Conservation (phyloP, 1,284 basidiomycete species). For the Sphaerobolus stellatus region DNA sequence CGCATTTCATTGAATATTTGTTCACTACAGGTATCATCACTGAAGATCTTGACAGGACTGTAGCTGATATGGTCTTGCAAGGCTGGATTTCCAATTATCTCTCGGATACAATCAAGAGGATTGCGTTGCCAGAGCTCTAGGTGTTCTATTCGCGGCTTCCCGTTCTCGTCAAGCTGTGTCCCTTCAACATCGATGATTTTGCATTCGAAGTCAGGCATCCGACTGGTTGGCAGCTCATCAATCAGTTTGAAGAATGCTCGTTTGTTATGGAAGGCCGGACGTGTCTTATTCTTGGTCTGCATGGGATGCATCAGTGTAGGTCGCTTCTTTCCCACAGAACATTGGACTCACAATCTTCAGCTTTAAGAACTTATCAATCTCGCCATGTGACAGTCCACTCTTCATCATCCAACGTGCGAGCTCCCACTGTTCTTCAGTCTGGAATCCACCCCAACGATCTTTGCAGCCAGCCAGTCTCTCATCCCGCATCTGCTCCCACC, state of each 20-base stretch:
- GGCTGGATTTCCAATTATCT: constrained; percentile 33
- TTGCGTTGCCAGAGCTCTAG: constrained; percentile 32
- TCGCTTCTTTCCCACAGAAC: too few species aligned
- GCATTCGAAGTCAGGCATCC: constrained; percentile 15
- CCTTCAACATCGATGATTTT: constrained; percentile 23
- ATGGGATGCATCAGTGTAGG: not conserved
- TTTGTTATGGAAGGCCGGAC: constrained; percentile 20
- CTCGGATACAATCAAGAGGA: constrained; percentile 30
- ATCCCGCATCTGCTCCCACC: not conserved
- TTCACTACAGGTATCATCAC: constrained; percentile 11
- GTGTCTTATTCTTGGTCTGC: constrained; percentile 15
- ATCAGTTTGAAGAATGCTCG: constrained; percentile 19
- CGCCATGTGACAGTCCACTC: constrained; percentile 18
- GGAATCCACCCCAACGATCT: constrained; percentile 14
- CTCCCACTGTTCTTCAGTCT: constrained; percentile 22
- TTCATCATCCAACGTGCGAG: constrained; percentile 22
- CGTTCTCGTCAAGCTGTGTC: constrained; percentile 17
- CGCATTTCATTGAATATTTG: constrained; percentile 22
- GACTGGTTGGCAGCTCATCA: constrained; percentile 20
- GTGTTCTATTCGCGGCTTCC: constrained; percentile 15
- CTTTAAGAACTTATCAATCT: constrained; percentile 24
- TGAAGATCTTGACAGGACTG: constrained; percentile 21
- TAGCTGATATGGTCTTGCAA: constrained; percentile 27
- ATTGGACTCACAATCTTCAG: too few species aligned
- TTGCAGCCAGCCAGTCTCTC: not conserved